Evolutionary conservation across 768 basidiomycete genomes (phyloP), one percentile per base, ranked within the genome.

Genomic region (Boletus patriciae): DNA sequence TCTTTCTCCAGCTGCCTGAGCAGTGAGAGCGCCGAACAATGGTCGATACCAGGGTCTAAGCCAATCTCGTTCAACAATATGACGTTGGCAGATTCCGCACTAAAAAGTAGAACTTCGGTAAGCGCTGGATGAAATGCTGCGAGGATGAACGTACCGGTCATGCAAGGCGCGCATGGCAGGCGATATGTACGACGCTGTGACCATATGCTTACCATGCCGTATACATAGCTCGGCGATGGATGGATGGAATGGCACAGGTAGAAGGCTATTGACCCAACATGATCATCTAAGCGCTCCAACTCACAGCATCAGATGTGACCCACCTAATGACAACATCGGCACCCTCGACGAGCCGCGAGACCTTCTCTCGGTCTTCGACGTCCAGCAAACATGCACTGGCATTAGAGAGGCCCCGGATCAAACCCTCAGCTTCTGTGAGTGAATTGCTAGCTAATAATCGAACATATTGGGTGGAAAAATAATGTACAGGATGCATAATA

Each of bases 171-270:
- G 73, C 93, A 97, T 97, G 10, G 79, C 83, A 0, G 81, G 80
- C 1, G 91, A 92, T 60, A 90, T 86, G 67, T 98, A 98, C 5
- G 93, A 95, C 0, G 95, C 93, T 0, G 95, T 97, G 50, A 98
- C 83, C 54, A 98, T 79, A 60, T 95, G 88, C 58, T 86, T 90
- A 12, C 73, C 63, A 57, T 85, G 75, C 34, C 76, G 59, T 47
- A 98, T 84, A 64, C 94, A 96, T 0, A 84, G 63, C 59, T 87
- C 77, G 3, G 94, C 94, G 15, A 94, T 78, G 3, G 68, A 60
- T 12, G 83, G 76, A 61, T 98, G 94, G 64, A 94, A 79, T 0
- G 81, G 69, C 0, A 84, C 91, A 2, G 94, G 94, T 3, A 97
- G 76, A 56, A 97, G 75, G 68, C 94, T 96, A 64, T 4, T 8